Percentiles rank a stretch among this genome's conserved stretches.
phyloP scores from a whole-genome alignment of 2,329 filamentous ascomycete genomes.

The Trichophyton simii region DNA sequence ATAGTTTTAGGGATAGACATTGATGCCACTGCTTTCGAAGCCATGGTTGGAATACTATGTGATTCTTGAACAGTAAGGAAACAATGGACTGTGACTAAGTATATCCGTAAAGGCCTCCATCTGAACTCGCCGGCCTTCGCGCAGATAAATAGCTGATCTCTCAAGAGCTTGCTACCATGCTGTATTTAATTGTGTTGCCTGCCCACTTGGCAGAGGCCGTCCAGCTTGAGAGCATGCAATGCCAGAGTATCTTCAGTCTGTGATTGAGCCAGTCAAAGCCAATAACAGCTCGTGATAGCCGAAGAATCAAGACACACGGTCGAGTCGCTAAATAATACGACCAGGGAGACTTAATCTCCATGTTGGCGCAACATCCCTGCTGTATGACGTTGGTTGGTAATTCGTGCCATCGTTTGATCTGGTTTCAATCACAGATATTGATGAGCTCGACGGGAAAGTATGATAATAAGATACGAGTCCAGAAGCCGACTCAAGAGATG shows the following conservation, averaged over 20 bases:
- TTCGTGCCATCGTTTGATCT: not conserved
- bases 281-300: not conserved
- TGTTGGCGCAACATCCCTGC: not conserved
- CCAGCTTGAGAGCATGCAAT: not conserved
- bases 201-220: not conserved
- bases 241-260: not conserved
- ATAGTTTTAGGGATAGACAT: constrained; percentile 3
- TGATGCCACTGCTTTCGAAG: not conserved
- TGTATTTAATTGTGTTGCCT: not conserved
- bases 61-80: not conserved
- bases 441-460: not conserved
- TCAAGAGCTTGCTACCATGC: not conserved
- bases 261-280: not conserved
- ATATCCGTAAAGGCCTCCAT: not conserved
- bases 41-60: not conserved
- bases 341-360: not conserved
- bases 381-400: not conserved
- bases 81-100: not conserved
- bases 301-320: not conserved
- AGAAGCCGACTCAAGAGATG: not conserved
- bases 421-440: not conserved
- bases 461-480: no score
- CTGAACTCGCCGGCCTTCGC: not conserved
- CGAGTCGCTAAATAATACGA: not conserved
- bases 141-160: not conserved